These are phyloP conservation scores for Kodamaea fungicola DNA, from an alignment of 1,139 yeast genomes.

Conservation along the genomic window DNA sequence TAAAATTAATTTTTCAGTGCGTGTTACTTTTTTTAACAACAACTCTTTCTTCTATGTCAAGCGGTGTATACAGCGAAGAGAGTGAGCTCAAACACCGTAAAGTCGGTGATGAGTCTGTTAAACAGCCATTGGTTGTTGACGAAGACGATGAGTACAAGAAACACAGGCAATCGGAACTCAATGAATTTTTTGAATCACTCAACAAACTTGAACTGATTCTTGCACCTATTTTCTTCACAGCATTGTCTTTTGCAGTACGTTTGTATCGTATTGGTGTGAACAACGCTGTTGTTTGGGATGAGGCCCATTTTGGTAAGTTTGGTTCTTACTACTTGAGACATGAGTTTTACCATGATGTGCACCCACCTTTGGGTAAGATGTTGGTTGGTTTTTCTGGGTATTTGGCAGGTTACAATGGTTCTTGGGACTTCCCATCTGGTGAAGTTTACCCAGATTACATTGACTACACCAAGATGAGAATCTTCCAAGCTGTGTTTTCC, in stretches of 20 bases:
- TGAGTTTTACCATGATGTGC: conserved; percentile 96
- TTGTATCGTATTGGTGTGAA: conserved; percentile 51
- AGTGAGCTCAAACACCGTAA: conserved; percentile 21
- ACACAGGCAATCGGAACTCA: conserved; percentile 26
- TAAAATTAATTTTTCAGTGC: conserved; percentile 1
- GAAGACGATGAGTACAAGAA: conserved; percentile 22
- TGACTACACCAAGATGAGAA: conserved; percentile 87
- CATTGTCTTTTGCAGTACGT: conserved; percentile 47
- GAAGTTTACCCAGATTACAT: conserved; percentile 79
- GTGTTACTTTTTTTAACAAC: conserved; percentile 5
- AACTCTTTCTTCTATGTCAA: conserved; percentile 18
- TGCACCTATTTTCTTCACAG: conserved; percentile 49
- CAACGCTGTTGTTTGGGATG: conserved; percentile 60
- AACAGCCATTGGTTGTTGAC: conserved; percentile 10
- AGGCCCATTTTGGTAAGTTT: conserved; percentile 85
- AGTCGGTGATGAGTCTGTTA: conserved; percentile 6
- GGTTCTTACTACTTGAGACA: conserved; percentile 91
- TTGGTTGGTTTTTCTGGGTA: conserved; percentile 92
- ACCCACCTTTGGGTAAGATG: conserved; percentile 98
- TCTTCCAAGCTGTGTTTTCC: conserved; percentile 88
- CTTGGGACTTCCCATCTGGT: conserved; percentile 93
- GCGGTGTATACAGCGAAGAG: conserved; percentile 21
- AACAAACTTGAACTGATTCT: conserved; percentile 31
- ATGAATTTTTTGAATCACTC: conserved; percentile 31
- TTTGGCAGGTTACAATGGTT: conserved; percentile 91